Percentiles rank a stretch among this genome's conserved stretches.
Conservation (phyloP, 139 green algal genomes). For the Chlorella sorokiniana region DNA sequence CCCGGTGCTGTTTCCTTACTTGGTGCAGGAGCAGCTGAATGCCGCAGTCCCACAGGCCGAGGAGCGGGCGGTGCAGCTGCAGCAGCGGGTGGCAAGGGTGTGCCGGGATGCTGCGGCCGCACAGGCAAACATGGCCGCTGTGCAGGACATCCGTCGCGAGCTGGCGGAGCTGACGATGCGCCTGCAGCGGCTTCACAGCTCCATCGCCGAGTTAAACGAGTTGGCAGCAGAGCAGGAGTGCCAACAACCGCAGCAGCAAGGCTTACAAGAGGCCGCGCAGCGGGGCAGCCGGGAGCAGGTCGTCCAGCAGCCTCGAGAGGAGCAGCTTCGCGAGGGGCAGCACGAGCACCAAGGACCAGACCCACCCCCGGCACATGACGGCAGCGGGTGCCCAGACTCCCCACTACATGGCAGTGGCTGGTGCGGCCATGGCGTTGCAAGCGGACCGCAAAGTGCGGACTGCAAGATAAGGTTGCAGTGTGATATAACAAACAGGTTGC, state of each 20-base stretch:
- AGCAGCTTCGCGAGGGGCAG: too few relatives aligned
- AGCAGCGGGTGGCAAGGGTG: neutral
- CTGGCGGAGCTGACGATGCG: neutral
- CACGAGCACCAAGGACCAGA: too few relatives aligned
- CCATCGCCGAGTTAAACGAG: neutral
- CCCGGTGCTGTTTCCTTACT: neutral
- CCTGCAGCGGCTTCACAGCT: neutral
- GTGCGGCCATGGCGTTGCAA: too few relatives aligned
- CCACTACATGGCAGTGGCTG: too few relatives aligned
- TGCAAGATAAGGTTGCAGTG: too few relatives aligned
- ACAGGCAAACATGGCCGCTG: neutral
- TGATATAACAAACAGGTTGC: too few relatives aligned
- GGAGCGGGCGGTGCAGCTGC: neutral
- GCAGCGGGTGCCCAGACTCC: too few relatives aligned
- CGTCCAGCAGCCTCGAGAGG: neutral
- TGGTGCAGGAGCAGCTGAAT: conserved; percentile 5
- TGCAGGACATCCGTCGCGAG: neutral
- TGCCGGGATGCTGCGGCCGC: neutral
- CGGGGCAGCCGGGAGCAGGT: neutral
- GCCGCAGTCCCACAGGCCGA: neutral
- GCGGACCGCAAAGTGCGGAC: too few relatives aligned
- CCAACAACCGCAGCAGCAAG: neutral
- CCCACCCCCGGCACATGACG: too few relatives aligned
- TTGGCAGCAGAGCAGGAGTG: neutral
- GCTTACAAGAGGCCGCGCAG: neutral